These are phyloP conservation scores for Solanum tarapatanum DNA, from an alignment of 257 asterid genomes.

Conservation along the genomic window DNA sequence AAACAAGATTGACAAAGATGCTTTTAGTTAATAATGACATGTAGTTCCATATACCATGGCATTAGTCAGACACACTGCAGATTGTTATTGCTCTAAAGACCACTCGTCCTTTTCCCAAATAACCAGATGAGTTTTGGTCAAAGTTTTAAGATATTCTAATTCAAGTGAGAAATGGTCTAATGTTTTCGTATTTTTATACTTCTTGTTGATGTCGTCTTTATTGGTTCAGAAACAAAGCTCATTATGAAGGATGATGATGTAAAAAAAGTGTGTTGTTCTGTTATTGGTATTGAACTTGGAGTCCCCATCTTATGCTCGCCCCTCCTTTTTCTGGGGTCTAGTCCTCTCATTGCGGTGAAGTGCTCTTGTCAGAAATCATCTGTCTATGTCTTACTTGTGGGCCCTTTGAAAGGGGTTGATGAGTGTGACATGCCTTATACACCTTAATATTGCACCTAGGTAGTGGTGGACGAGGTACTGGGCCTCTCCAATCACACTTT, in stretches of 20 bases:
- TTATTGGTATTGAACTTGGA: neutral
- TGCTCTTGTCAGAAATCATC: neutral
- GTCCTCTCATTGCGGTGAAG: neutral
- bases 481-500: neutral
- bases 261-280: neutral
- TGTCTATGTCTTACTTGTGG: neutral
- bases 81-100: neutral
- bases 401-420: neutral
- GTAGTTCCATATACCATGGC: neutral
- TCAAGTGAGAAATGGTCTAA: neutral
- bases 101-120: neutral
- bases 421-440: neutral
- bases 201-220: neutral
- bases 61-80: neutral
- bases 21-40: neutral
- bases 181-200: neutral
- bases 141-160: neutral
- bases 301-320: neutral
- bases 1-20: neutral
- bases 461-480: neutral
- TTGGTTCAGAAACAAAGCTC: neutral
- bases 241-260: neutral
- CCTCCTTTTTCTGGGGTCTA: neutral
- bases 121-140: neutral
- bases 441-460: neutral